Evolutionary conservation across 257 asterid species (phyloP).

Genomic region (Anisodus acutangulus): DNA sequence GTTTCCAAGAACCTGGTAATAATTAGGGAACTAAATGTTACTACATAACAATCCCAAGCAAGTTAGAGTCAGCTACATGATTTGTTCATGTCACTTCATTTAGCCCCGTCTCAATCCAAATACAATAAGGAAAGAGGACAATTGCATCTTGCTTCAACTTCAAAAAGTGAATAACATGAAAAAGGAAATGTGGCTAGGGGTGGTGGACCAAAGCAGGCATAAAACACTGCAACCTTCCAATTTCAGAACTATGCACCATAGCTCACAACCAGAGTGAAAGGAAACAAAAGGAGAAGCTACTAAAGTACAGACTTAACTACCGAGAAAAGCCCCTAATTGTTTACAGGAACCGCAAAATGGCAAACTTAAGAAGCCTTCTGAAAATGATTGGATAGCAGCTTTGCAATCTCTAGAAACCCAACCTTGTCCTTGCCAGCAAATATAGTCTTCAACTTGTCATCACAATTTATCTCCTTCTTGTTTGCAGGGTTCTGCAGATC

Average conservation of each 20-base stretch:
- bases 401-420: conserved; percentile 54
- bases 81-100: neutral
- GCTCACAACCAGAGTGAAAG: neutral
- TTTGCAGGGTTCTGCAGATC: conserved; percentile 60
- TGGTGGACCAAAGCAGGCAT: neutral
- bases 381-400: conserved; percentile 56
- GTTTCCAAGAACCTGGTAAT: neutral
- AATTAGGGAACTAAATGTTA: neutral
- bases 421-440: conserved; percentile 65
- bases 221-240: neutral
- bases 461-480: conserved; percentile 65
- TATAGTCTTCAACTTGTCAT: conserved; percentile 61
- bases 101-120: neutral
- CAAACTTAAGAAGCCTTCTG: conserved; percentile 45
- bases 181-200: neutral
- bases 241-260: conserved; percentile 20
- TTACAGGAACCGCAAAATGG: neutral
- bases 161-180: neutral
- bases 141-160: neutral
- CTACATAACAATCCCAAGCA: too few relatives aligned
- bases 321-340: conserved; percentile 5
- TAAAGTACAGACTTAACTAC: neutral
- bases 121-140: neutral
- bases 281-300: neutral
- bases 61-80: neutral